Base-by-base conservation (phyloP, 257 asterid genomes). In the Parsonsia alboflavescens region DNA sequence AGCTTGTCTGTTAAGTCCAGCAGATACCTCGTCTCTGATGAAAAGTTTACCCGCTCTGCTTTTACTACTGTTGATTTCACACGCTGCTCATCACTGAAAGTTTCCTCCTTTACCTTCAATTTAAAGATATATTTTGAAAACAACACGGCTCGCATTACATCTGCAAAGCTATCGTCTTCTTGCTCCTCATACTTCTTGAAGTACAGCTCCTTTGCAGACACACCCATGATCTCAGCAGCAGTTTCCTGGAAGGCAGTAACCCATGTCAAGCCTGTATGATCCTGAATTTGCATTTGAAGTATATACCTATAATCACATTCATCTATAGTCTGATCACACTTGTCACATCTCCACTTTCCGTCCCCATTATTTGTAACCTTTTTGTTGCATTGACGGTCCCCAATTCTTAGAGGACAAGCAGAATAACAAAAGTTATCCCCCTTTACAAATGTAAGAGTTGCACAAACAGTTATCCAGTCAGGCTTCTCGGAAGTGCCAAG, bases 401-500 rank as follows among this genome's bases (percentile, higher is more conserved):
- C 96, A 71, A 78, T 84, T 91, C 73, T 86, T 73, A 82, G 65
- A 24, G 97, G 97, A 58, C 98, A 93, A 6, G 98, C 98, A 61
- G 87, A 77, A 52, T 93, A 93, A 82, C 89, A 90, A 77, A 91
- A 91, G 58, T 82, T 91, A 46, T 91, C 97, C 39, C 52, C 74
- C 81, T 90, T 93, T 8, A 91, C 80, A 82, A 81, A 93, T 15
- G 84, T 62, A 33, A 88, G 72, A 57, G 97, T 90, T 78, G 96
- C 98, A 74, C 85, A 78, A 10, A 91, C 84, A 6, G 90, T 85
- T 70, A 93, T 90, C 96, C 96, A 93, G 79, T 93, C 98, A 41
- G 98, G 93, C 84, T 91, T 91, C 76, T 90, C 97, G 16, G 94
- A 89, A 64, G 97, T 93, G 68, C 98, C 98, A 42, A 93, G 73